phyloP scores from a whole-genome alignment of 2,329 filamentous ascomycete genomes.

The Colletotrichum melonis region DNA sequence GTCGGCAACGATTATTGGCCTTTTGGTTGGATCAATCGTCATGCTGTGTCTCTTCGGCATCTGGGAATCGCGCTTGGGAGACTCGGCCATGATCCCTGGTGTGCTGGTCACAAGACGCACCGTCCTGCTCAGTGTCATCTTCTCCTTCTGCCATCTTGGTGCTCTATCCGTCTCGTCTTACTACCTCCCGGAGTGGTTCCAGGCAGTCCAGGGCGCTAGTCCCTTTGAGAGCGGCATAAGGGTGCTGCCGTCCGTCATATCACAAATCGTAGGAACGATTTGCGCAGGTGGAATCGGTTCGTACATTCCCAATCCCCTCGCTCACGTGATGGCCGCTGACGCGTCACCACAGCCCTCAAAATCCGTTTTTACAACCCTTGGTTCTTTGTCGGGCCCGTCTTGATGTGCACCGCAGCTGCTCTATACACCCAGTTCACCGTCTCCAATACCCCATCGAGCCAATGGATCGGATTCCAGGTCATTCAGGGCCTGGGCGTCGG shows the following conservation, averaged over 20 bases:
- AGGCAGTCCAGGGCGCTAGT: not conserved
- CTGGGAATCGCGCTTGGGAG: not conserved
- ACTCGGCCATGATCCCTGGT: not conserved
- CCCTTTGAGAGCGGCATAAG: not conserved
- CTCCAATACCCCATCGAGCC: conserved; percentile 17
- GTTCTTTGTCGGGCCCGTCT: conserved; percentile 20
- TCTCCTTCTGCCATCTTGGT: not conserved
- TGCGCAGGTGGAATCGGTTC: not conserved
- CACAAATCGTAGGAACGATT: not conserved
- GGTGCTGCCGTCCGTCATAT: not conserved
- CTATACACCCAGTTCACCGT: conserved; percentile 25
- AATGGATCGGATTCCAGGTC: conserved; percentile 35
- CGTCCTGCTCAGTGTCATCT: not conserved
- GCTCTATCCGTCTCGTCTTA: not conserved
- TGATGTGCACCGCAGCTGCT: conserved; percentile 4
- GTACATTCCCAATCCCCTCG: not conserved
- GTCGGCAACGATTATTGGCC: not conserved
- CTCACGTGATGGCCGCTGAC: not conserved
- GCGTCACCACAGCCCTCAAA: not conserved
- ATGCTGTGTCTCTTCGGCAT: not conserved
- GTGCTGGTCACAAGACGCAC: not conserved
- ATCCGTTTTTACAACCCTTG: conserved; percentile 33
- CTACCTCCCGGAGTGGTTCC: not conserved
- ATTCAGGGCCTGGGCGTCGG: conserved; percentile 28
- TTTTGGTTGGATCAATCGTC: not conserved